A percentile compares a stretch with the other conserved stretches of the same genome.
phyloP scores from a whole-genome alignment of 2,329 filamentous ascomycete species.

The Alternaria postmessia region DNA sequence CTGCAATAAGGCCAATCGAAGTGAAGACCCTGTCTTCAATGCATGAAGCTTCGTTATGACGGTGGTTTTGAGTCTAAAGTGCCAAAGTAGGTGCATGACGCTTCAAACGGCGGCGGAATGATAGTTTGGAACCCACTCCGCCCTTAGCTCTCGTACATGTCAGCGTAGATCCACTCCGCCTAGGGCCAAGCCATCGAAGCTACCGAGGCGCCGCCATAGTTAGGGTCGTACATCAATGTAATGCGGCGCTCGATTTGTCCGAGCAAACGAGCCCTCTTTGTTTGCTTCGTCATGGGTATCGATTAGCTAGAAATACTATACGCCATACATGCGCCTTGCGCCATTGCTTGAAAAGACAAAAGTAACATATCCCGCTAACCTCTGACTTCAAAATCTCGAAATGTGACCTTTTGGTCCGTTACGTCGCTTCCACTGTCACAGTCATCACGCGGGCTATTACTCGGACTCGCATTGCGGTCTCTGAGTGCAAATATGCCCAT shows the following conservation, averaged over 20 bases:
- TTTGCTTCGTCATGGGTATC: background rate
- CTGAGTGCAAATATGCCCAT: background rate
- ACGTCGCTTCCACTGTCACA: background rate
- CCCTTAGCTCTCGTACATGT: background rate
- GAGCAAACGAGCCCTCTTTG: background rate
- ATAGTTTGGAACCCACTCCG: background rate
- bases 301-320: background rate
- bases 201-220: background rate
- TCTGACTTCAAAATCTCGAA: background rate
- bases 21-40: background rate
- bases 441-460: background rate
- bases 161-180: background rate
- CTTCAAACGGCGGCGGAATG: background rate
- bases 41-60: background rate
- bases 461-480: background rate
- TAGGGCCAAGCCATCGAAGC: background rate
- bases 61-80: background rate
- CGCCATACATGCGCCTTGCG: background rate
- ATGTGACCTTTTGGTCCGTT: background rate
- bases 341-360: background rate
- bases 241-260: background rate
- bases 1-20: background rate
- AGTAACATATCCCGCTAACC: background rate
- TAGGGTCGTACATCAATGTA: background rate
- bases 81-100: background rate